These are phyloP conservation scores for Auriculariales sp. DNA, from an alignment of 768 basidiomycete species.

Conservation along the genomic window DNA sequence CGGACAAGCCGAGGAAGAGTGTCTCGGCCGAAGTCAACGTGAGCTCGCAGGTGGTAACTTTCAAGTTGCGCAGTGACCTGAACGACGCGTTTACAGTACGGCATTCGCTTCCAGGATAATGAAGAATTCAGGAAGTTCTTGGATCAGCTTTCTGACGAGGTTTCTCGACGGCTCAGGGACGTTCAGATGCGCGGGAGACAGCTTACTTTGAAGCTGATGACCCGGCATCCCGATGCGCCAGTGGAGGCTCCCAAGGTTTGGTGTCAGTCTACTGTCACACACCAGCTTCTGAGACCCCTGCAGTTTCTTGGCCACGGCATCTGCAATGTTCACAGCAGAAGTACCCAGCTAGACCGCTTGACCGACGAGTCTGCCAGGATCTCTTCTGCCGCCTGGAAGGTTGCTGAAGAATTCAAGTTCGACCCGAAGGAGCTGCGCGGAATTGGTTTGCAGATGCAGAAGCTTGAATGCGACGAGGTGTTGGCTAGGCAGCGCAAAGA, in stretches of 20 bases:
- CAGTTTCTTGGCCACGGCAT: conserved; percentile 87
- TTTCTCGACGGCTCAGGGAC: conserved; percentile 52
- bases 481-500: conserved; percentile 6
- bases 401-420: conserved; percentile 59
- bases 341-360: conserved; percentile 42
- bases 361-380: conserved; percentile 64
- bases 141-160: conserved; percentile 61
- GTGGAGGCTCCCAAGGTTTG: conserved; percentile 79
- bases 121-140: conserved; percentile 74
- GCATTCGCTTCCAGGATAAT: conserved; percentile 78
- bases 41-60: too few relatives aligned
- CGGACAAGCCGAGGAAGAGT: conserved; percentile 75
- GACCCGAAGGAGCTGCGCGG: conserved; percentile 83
- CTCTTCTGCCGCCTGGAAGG: conserved; percentile 59
- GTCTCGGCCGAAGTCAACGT: conserved; percentile 95
- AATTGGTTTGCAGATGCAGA: conserved; percentile 81
- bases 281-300: background rate
- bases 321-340: conserved; percentile 72
- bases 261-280: conserved; percentile 1
- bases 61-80: background rate
- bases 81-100: conserved; percentile 44
- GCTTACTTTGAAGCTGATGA: conserved; percentile 81
- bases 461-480: conserved; percentile 46
- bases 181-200: conserved; percentile 56
- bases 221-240: conserved; percentile 72